These are phyloP conservation scores for Lactarius indigo DNA, from an alignment of 768 basidiomycete genomes.

Conservation along the genomic window DNA sequence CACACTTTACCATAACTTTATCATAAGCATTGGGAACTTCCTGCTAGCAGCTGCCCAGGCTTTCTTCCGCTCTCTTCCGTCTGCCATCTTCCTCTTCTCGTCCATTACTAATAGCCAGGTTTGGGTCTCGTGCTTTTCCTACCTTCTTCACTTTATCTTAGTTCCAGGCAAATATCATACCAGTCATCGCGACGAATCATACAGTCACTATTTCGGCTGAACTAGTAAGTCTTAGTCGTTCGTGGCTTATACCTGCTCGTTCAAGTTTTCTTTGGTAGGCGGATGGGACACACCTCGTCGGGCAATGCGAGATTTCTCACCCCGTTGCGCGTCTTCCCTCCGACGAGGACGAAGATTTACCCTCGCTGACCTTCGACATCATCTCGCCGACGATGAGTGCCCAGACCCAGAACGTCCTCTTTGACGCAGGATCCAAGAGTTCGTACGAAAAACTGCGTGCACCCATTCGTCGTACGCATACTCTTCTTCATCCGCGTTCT, in stretches of 20 bases:
- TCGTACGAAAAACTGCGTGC: slow-evolving; percentile 55
- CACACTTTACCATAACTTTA: not conserved
- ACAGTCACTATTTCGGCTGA: slow-evolving; percentile 95
- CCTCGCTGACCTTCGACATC: slow-evolving; percentile 18
- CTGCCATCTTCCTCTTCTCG: slow-evolving; percentile 91
- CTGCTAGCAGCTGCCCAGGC: slow-evolving; percentile 85
- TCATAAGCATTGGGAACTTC: slow-evolving; percentile 77
- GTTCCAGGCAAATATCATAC: slow-evolving; percentile 70
- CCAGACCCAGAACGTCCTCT: slow-evolving; percentile 60
- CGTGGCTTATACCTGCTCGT: slow-evolving; percentile 22
- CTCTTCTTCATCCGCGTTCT: too few species aligned
- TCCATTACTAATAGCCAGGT: slow-evolving; percentile 81
- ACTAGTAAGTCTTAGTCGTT: slow-evolving; percentile 42
- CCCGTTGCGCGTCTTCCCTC: slow-evolving; percentile 45
- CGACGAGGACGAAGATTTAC: slow-evolving; percentile 29
- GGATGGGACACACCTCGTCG: slow-evolving; percentile 74
- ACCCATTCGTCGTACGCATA: slow-evolving; percentile 53
- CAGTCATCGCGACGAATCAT: slow-evolving; percentile 90
- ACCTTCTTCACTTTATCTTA: slow-evolving; percentile 16
- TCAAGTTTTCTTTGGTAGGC: slow-evolving; percentile 41
- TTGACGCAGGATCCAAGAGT: slow-evolving; percentile 52
- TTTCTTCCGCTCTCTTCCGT: slow-evolving; percentile 90
- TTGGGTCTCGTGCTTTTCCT: slow-evolving; percentile 19
- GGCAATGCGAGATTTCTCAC: slow-evolving; percentile 93
- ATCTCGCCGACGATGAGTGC: slow-evolving; percentile 45